Percentiles rank a stretch among this genome's conserved stretches.
Conservation (phyloP, 2,329 filamentous ascomycete genomes). For the Fusarium euwallaceae region DNA sequence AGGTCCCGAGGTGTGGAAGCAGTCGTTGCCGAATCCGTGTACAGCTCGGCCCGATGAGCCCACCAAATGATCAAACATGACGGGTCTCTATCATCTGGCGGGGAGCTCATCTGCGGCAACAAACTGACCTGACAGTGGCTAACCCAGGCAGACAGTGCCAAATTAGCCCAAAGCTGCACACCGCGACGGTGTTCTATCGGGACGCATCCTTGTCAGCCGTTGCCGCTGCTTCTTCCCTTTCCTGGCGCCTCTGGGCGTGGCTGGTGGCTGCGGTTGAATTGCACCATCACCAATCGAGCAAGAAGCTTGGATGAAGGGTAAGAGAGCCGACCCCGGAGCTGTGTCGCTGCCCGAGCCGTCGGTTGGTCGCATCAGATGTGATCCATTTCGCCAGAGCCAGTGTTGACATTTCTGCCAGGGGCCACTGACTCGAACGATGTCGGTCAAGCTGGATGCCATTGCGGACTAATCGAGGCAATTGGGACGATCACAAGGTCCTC, state of each 20-base stretch:
- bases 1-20: slow-evolving; percentile 26
- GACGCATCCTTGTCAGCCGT: slow-evolving; percentile 15
- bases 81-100: slow-evolving; percentile 24
- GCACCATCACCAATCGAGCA: slow-evolving; percentile 4
- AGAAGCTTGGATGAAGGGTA: slow-evolving; percentile 7
- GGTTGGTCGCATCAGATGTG: slow-evolving; percentile 39
- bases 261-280: slow-evolving; percentile 4
- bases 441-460: background rate
- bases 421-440: slow-evolving; percentile 14
- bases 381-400: slow-evolving; percentile 23
- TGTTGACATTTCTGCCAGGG: slow-evolving; percentile 16
- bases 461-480: background rate
- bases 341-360: slow-evolving; percentile 35
- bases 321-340: slow-evolving; percentile 18
- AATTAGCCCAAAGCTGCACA: slow-evolving; percentile 9
- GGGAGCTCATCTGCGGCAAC: slow-evolving; percentile 21
- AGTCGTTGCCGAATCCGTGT: slow-evolving; percentile 33
- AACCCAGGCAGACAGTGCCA: slow-evolving; percentile 25
- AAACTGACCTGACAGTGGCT: slow-evolving; percentile 5
- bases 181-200: slow-evolving; percentile 37
- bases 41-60: slow-evolving; percentile 44
- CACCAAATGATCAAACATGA: slow-evolving; percentile 32
- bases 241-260: background rate
- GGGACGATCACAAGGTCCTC: background rate
- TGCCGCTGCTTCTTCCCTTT: slow-evolving; percentile 19